Conservation (phyloP, 228 moss, liverwort and hornwort genomes). For the Sphagnum magellanicum region DNA sequence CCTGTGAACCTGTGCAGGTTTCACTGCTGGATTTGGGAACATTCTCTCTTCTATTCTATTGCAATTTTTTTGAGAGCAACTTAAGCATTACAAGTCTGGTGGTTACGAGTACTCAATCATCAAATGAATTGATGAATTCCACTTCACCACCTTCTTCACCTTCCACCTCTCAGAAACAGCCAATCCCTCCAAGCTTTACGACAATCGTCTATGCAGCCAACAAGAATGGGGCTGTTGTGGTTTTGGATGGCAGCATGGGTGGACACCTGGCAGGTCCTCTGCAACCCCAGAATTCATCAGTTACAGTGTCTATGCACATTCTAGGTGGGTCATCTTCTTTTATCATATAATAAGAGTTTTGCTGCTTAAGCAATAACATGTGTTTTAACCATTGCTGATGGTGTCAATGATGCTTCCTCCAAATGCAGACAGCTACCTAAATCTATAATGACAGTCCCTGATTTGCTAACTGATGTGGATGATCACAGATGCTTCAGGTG, state of each 20-base stretch:
- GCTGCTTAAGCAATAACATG: neutral
- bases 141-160: conserved; percentile 25
- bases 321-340: conserved; percentile 43
- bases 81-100: conserved; percentile 58
- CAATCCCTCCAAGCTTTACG: conserved; percentile 13
- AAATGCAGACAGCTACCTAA: neutral
- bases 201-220: conserved; percentile 56
- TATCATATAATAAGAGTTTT: neutral
- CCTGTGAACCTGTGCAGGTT: conserved; percentile 33
- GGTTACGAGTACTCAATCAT: conserved; percentile 32
- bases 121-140: conserved; percentile 23
- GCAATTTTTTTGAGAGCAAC: conserved; percentile 45
- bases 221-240: conserved; percentile 54
- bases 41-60: conserved; percentile 47
- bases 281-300: conserved; percentile 53
- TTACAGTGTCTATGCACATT: conserved; percentile 50
- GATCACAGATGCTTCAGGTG: conserved; percentile 17
- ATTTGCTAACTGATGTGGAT: conserved; percentile 2
- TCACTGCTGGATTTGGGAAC: conserved; percentile 60
- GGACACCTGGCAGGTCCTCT: conserved; percentile 40
- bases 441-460: neutral
- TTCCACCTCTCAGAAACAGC: conserved; percentile 18
- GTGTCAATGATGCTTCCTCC: neutral
- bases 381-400: conserved; percentile 3
- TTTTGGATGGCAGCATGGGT: conserved; percentile 68